phyloP scores from a whole-genome alignment of 2,329 filamentous ascomycete genomes.

The Pestalotiopsis sp. region DNA sequence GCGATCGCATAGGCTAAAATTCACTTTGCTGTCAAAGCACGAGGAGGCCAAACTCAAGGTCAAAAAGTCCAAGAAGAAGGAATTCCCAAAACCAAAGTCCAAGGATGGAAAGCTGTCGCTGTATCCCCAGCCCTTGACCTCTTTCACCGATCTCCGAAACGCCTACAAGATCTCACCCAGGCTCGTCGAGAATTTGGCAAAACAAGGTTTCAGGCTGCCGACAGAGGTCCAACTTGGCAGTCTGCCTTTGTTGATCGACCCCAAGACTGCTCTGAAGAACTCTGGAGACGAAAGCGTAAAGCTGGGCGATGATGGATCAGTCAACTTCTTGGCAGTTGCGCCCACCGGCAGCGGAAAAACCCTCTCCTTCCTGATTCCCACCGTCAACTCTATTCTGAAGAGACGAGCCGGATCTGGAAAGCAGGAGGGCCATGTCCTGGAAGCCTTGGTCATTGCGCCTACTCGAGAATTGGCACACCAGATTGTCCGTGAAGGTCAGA shows the following conservation, averaged over 20 bases:
- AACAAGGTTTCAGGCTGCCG: conserved; percentile 84
- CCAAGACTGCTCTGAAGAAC: conserved; percentile 48
- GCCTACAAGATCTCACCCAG: conserved; percentile 74
- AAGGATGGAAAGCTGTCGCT: conserved; percentile 63
- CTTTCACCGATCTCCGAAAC: conserved; percentile 73
- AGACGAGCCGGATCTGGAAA: conserved; percentile 47
- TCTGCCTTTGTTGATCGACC: conserved; percentile 74
- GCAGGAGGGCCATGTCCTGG: conserved; percentile 54
- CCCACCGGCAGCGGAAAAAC: conserved; percentile 98
- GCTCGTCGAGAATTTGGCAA: conserved; percentile 75
- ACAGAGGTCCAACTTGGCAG: conserved; percentile 93
- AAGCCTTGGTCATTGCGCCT: conserved; percentile 74
- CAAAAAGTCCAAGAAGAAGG: conserved; percentile 61
- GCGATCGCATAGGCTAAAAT: conserved; percentile 81
- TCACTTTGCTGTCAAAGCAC: conserved; percentile 69
- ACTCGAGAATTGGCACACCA: conserved; percentile 79
- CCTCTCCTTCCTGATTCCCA: conserved; percentile 85
- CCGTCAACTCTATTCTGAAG: conserved; percentile 75
- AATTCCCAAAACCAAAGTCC: conserved; percentile 44
- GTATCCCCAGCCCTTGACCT: conserved; percentile 77
- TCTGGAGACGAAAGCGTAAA: conserved; percentile 37
- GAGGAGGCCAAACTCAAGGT: conserved; percentile 43
- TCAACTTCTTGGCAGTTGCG: conserved; percentile 86
- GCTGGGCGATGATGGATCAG: conserved; percentile 31
- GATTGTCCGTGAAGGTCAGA: conserved; percentile 84